phyloP scores from a whole-genome alignment of 176 grass and related monocot species.

The Oryza coarctata region DNA sequence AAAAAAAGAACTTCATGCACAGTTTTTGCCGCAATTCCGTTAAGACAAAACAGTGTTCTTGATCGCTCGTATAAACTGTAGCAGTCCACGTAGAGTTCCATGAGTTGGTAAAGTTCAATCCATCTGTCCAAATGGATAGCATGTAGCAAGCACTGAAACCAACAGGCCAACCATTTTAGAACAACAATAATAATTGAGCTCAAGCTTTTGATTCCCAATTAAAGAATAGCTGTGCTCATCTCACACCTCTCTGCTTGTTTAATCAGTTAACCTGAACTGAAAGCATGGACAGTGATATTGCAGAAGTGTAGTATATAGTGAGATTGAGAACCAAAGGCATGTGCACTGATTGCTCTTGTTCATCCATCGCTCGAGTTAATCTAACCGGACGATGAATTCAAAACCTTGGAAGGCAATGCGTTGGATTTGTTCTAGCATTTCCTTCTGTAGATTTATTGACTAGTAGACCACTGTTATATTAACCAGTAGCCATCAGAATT shows the following conservation, averaged over 20 bases:
- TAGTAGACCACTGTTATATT: too few species aligned
- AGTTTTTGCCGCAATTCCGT: neutral
- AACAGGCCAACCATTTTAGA: constrained; percentile 1
- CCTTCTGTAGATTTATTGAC: too few species aligned
- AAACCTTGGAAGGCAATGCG: neutral
- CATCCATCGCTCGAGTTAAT: neutral
- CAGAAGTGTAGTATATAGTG: too few species aligned
- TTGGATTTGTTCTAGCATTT: neutral
- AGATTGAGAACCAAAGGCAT: neutral
- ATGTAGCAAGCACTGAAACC: constrained; percentile 8
- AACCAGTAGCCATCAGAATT: too few species aligned
- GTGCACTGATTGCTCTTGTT: neutral
- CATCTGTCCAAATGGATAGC: neutral
- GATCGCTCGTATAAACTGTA: neutral
- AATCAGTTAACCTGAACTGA: neutral
- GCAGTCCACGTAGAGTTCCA: neutral
- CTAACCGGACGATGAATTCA: neutral
- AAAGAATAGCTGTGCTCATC: neutral
- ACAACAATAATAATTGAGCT: neutral
- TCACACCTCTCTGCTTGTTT: neutral
- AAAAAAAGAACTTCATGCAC: neutral
- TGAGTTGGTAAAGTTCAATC: neutral
- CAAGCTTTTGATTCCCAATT: neutral
- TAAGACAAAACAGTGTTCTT: neutral
- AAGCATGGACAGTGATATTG: neutral